Evolutionary conservation across 2,329 filamentous ascomycete species (phyloP).

Genomic region (Cladobotryum protrusum): DNA sequence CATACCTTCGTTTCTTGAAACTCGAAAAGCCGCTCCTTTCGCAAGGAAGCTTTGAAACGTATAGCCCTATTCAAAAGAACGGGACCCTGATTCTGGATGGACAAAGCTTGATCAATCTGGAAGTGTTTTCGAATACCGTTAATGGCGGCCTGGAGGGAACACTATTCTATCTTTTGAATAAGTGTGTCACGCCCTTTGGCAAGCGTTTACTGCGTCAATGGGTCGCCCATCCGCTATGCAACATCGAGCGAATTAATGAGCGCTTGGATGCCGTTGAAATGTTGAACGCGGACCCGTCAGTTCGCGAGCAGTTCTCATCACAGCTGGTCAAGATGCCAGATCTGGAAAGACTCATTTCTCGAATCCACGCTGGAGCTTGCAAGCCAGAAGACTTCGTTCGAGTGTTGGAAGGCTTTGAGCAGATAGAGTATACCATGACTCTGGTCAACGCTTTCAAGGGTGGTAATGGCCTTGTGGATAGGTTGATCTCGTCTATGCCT

Average conservation of each 20-base stretch:
- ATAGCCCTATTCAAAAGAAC: conserved; percentile 85
- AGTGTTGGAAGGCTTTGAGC: conserved; percentile 92
- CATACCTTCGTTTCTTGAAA: conserved; percentile 81
- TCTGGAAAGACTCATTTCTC: conserved; percentile 86
- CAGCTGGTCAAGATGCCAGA: conserved; percentile 91
- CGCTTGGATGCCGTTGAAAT: conserved; percentile 90
- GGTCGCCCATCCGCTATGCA: conserved; percentile 92
- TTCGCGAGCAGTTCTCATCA: conserved; percentile 82
- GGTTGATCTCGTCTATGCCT: conserved; percentile 80
- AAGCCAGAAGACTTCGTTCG: conserved; percentile 87
- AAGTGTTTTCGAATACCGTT: conserved; percentile 88
- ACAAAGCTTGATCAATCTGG: conserved; percentile 95
- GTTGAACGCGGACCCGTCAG: conserved; percentile 71
- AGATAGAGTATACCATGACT: conserved; percentile 90
- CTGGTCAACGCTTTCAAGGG: conserved; percentile 67
- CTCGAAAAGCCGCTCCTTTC: conserved; percentile 82
- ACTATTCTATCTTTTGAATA: conserved; percentile 82
- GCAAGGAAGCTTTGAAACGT: conserved; percentile 84
- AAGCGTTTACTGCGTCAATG: conserved; percentile 94
- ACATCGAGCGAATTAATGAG: conserved; percentile 83
- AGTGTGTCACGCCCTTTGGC: conserved; percentile 92
- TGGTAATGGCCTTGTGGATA: conserved; percentile 77
- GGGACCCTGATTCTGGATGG: conserved; percentile 89
- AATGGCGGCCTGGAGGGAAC: conserved; percentile 83
- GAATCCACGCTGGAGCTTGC: conserved; percentile 88